Base-by-base conservation (phyloP, 73 alveolate species). In the Paramecium primaurelia region DNA sequence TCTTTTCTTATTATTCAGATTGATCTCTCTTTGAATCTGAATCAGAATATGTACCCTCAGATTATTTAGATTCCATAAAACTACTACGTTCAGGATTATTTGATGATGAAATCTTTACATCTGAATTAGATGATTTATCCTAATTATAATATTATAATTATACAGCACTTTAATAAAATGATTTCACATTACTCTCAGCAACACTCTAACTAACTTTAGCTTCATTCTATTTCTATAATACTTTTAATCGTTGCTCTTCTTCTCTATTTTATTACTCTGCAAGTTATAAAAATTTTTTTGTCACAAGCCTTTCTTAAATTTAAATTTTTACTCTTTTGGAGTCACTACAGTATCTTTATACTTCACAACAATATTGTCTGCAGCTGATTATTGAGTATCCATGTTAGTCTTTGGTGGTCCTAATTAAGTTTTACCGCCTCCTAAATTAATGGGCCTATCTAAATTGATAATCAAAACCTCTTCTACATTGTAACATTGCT, bases 111-210 rank as follows among this genome's bases (percentile, higher is more conserved):
- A 80, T 64, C 30, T 80, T 80, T 8, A 80, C 75, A 47, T 80
- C 91, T 49, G 91, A 80, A 45, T 80, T 80, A 25, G 91, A 80
- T 45, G 91, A 80, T 80, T 80, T 80, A 47, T 80, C 91, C 91
- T 80, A 45, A 49, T 22, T 80, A 45, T 22, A 32, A 73, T 37
- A 20, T 12, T 47, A 18, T 40, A 7, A 44, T 26, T n/a, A 45
- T 80, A 80, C 91, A n/a, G 91, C 91, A 45, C 77, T 45, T 80
- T 80, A 26, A 20, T 80, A 80, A 36, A 40, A 80, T 11, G 91
- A 80, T 44, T 80, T 80, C 91, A 80, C 28, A 36, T 80, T 80
- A 30, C 91, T 80, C 51, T 80, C 91, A 2, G 58, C 73, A 25
- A 80, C 73, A 49, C 91, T 80, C 14, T 22, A 42, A 45, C 91